Evolutionary conservation across 768 basidiomycete genomes (phyloP).

Genomic region (Lactifluus echinatus): DNA sequence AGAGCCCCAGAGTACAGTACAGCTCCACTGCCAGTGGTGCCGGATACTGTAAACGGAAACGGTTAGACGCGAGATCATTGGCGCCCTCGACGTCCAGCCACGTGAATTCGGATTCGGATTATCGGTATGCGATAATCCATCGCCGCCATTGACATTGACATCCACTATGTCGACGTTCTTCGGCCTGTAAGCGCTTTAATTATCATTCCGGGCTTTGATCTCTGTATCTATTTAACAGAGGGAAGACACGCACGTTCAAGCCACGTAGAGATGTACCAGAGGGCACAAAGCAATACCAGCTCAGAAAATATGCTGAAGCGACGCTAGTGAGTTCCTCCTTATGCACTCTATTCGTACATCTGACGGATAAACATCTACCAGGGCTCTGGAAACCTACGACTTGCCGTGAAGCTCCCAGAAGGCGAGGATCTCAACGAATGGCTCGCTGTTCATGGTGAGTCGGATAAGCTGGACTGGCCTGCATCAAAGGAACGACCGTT

Average conservation of each 20-base stretch:
- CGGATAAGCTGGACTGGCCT: neutral
- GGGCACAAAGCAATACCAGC: constrained; percentile 95
- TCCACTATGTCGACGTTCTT: constrained; percentile 76
- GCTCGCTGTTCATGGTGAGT: constrained; percentile 95
- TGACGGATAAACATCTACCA: constrained; percentile 25
- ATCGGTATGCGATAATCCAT: neutral
- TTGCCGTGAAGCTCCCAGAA: constrained; percentile 90
- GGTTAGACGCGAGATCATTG: no score
- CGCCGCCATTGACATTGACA: neutral
- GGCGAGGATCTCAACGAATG: constrained; percentile 97
- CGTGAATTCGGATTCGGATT: neutral
- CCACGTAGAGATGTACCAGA: constrained; percentile 92
- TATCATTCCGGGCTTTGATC: neutral
- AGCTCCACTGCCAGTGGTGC: no score
- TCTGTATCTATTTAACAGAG: constrained; percentile 35
- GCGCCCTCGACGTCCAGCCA: neutral
- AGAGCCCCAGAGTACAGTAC: no score
- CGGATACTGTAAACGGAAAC: no score
- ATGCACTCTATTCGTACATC: neutral
- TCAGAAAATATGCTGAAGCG: constrained; percentile 97
- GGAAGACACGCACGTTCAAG: constrained; percentile 92
- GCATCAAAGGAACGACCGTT: neutral
- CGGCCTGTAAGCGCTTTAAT: constrained; percentile 54
- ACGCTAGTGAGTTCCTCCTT: constrained; percentile 56
- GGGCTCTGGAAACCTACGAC: constrained; percentile 92